Evolutionary conservation across 805 yeast species (phyloP), one percentile per base, ranked within the genome.

Genomic region (Nakazawaea ernobii): DNA sequence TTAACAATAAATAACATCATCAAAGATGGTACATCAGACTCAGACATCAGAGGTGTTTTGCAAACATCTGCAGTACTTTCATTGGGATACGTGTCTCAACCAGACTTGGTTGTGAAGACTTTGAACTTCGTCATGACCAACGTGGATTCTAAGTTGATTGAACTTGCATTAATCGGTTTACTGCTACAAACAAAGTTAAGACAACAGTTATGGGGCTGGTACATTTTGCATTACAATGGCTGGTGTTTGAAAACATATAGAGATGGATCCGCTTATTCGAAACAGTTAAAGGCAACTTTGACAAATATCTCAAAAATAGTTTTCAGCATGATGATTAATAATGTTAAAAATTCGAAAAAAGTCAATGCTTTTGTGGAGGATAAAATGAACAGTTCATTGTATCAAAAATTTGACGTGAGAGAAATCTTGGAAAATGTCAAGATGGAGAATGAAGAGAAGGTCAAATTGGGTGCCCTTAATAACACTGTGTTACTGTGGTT

Each of bases 51-150:
- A 15, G 47, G 44, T 2, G 43, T 32, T 2, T 38, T 48, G 27
- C 84, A 81, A 58, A 73, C 78, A 3, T 68, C 73, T 7, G 84
- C 86, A 0, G 62, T 83, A 6, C 68, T 75, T 33, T 70, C 84
- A 3, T 60, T 84, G 14, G 79, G 84, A 0, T 81, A 71, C 55
- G 69, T 71, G 20, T 54, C 62, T 9, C 70, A 72, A 42, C 60
- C 59, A 8, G 77, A 75, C 13, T 59, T 82, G 48, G 68, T 78
- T 28, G 65, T 67, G 35, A 78, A 80, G 55, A 71, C 81, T 0
- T 67, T 84, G 52, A 80, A 80, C 52, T 82, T 74, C 56, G 76
- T 83, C 11, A 59, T 64, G 46, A 74, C 75, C 39, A 83, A 82
- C 57, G 73, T 80, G 45, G 84, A 79, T 53, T 67, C 75, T 8